Evolutionary conservation across 495 filamentous ascomycete genomes (phyloP).

Genomic region (Aspergillus steynii): DNA sequence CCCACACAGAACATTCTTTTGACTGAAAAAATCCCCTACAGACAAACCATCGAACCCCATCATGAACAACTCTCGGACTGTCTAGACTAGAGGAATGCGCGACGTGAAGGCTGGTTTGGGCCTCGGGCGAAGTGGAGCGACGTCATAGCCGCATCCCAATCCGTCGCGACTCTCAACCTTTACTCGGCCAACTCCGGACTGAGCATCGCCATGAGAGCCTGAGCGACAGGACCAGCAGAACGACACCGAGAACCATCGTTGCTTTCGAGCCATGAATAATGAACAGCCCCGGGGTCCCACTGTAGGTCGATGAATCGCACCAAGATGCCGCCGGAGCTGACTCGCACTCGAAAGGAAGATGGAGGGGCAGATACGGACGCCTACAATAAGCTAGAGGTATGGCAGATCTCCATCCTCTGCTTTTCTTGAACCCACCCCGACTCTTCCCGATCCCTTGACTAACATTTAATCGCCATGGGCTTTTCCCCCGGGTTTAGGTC

Average conservation of each 20-base stretch:
- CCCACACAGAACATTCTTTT: not conserved
- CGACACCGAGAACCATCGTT: not conserved
- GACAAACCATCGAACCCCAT: too few species aligned
- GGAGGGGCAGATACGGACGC: conserved; percentile 43
- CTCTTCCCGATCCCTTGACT: not conserved
- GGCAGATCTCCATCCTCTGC: not conserved
- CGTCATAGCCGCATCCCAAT: conserved; percentile 32
- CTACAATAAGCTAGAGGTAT: conserved; percentile 52
- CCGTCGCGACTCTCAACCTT: conserved; percentile 13
- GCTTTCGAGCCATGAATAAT: not conserved
- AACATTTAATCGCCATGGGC: not conserved
- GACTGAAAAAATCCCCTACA: too few species aligned
- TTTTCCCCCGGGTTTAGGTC: conserved; percentile 52
- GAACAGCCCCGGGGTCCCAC: not conserved
- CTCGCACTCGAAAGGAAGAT: conserved; percentile 31
- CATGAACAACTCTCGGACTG: not conserved
- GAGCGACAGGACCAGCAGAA: not conserved
- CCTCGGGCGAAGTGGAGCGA: conserved; percentile 16
- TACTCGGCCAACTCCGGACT: not conserved
- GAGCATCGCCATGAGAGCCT: not conserved
- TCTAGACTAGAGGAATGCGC: not conserved
- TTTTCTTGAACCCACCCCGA: not conserved
- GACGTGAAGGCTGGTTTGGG: not conserved
- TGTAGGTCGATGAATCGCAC: conserved; percentile 9
- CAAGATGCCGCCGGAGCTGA: conserved; percentile 11